Base-by-base conservation (phyloP, 2,329 filamentous ascomycete genomes). In the Epichloe sp. region DNA sequence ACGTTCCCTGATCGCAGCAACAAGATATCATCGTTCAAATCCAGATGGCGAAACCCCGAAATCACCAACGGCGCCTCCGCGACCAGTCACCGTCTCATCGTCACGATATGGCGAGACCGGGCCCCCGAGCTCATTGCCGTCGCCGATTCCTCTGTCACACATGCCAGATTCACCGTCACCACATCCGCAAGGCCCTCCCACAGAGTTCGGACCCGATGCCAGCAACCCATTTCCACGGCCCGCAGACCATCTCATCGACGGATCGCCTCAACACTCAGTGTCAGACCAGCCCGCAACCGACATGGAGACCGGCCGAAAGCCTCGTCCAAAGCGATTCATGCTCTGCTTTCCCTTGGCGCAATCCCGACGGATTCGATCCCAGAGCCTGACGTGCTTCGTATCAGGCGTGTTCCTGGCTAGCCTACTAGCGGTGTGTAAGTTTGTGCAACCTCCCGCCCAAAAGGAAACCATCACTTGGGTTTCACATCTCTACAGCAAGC, bases 351-450 rank as follows among this genome's bases (percentile, higher is more conserved):
- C 79, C 3, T 75, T 74, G 67, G 63, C 82, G 48, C 72, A 72
- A 59, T 80, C 79, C 42, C 66, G 67, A 46, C 71, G 69, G 48
- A 70, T 79, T 53, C 74, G 79, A 38, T 64, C 69, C 38, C 78
- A 80, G 56, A 72, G 83, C 40, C 60, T 83, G 51, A 74, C 75
- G 35, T 83, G 78, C 60, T 72, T 85, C 23, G 74, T 86, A 6
- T 85, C 85, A 5, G 85, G 83, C 1, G 54, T 77, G 5, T 78
- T 87, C 51, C 65, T 87, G 10, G 62, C 76, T 5, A 61, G 76
- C 34, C 71, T 85, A 45, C 62, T 88, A 42, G 68, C 77, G 49
- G 72, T 85, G 37, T 90, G 85, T 88, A 76, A 70, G 83, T 74
- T 35, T 11, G 6, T 17, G 8, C 10, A 34, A 11, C 19, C 8